phyloP scores from a whole-genome alignment of 2,329 filamentous ascomycete species.

The Venturia carpophila region DNA sequence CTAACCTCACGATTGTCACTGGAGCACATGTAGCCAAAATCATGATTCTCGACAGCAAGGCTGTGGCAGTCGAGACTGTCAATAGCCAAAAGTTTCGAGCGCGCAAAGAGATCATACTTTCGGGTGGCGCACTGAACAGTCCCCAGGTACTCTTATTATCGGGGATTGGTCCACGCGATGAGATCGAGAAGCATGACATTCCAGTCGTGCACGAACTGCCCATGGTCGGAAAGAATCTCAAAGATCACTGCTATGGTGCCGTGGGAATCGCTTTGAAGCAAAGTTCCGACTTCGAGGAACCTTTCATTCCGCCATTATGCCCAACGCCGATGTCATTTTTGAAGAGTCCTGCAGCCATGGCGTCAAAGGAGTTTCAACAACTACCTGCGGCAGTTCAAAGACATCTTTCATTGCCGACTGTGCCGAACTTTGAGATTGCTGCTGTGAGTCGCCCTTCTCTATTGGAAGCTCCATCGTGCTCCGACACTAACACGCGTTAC shows the following conservation, averaged over 20 bases:
- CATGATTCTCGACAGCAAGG: slow-evolving; percentile 39
- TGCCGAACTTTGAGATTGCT: slow-evolving; percentile 52
- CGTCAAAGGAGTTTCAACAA: slow-evolving; percentile 40
- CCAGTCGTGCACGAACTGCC: slow-evolving; percentile 34
- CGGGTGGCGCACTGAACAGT: slow-evolving; percentile 29
- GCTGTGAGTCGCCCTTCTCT: slow-evolving; percentile 1
- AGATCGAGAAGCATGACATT: slow-evolving; percentile 37
- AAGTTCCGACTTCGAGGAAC: background rate
- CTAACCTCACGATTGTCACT: slow-evolving; percentile 48
- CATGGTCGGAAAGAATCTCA: slow-evolving; percentile 38
- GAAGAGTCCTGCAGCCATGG: slow-evolving; percentile 36
- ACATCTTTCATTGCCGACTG: slow-evolving; percentile 41
- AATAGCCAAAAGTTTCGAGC: slow-evolving; percentile 31
- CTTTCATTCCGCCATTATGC: background rate
- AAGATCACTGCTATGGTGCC: slow-evolving; percentile 34
- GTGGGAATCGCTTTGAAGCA: slow-evolving; percentile 14
- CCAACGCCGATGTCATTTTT: slow-evolving; percentile 35
- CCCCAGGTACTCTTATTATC: slow-evolving; percentile 40
- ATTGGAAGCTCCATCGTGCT: background rate
- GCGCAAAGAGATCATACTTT: slow-evolving; percentile 31
- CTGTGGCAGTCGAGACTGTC: slow-evolving; percentile 39
- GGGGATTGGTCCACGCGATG: slow-evolving; percentile 39
- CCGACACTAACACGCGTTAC: background rate
- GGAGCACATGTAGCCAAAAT: slow-evolving; percentile 42
- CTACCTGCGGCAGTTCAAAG: slow-evolving; percentile 39